Evolutionary conservation across 2,329 filamentous ascomycete genomes (phyloP).

Genomic region (Colletotrichum paranaense): DNA sequence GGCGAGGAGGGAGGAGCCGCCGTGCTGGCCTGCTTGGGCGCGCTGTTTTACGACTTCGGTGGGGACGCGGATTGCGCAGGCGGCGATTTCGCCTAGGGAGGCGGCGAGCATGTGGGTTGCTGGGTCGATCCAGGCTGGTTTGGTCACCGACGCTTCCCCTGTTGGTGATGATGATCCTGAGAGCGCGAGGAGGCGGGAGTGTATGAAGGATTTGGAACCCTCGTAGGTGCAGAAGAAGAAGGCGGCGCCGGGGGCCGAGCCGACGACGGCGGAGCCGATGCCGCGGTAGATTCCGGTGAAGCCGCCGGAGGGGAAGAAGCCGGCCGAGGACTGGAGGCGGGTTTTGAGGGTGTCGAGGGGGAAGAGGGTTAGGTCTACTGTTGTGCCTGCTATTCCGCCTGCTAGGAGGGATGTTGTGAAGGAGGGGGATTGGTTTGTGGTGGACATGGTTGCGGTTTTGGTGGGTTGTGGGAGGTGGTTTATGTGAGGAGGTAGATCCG

Average conservation of each 20-base stretch:
- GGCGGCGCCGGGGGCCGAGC: slow-evolving; percentile 91
- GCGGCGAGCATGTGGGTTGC: slow-evolving; percentile 83
- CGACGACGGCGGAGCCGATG: slow-evolving; percentile 88
- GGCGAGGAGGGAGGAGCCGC: slow-evolving; percentile 74
- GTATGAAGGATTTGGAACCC: slow-evolving; percentile 70
- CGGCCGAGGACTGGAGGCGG: slow-evolving; percentile 84
- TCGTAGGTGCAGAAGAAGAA: slow-evolving; percentile 99
- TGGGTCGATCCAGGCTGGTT: slow-evolving; percentile 37
- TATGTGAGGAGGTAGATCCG: background rate
- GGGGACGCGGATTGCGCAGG: slow-evolving; percentile 91
- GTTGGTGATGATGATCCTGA: background rate
- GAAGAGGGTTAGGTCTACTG: slow-evolving; percentile 95
- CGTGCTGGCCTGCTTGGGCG: slow-evolving; percentile 87
- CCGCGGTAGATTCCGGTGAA: slow-evolving; percentile 94
- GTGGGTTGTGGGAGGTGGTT: background rate
- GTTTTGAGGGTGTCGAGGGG: slow-evolving; percentile 99
- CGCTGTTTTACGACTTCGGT: slow-evolving; percentile 98
- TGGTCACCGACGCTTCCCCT: no score
- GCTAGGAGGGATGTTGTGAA: slow-evolving; percentile 77
- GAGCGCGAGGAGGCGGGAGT: slow-evolving; percentile 43
- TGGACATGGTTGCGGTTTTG: background rate
- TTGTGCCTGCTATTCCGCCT: slow-evolving; percentile 91
- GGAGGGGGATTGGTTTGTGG: slow-evolving; percentile 43
- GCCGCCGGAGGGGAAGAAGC: slow-evolving; percentile 86
- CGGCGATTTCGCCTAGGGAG: slow-evolving; percentile 87